phyloP scores from a whole-genome alignment of 257 asterid genomes.

The Plantago major region DNA sequence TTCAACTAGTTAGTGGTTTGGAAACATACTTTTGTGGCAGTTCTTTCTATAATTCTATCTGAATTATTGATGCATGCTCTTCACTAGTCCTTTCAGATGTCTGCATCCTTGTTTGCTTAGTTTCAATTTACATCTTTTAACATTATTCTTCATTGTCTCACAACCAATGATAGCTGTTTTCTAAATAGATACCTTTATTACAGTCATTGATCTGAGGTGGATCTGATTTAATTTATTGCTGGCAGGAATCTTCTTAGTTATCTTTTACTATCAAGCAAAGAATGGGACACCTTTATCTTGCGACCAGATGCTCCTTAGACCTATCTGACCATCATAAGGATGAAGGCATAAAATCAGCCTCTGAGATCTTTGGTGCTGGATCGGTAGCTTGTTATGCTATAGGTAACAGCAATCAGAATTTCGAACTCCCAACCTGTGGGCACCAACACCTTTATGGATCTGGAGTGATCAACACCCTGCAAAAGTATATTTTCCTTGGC shows the following conservation, averaged over 20 bases:
- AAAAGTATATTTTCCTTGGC: conserved; percentile 43
- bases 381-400: conserved; percentile 68
- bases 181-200: conserved; percentile 1
- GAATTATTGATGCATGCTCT: no score
- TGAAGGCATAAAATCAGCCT: conserved; percentile 47
- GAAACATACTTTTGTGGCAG: no score
- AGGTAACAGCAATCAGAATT: conserved; percentile 32
- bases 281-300: conserved; percentile 51
- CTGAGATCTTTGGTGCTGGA: conserved; percentile 78
- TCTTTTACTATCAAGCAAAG: conserved; percentile 71
- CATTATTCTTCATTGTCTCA: conserved; percentile 13
- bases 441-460: conserved; percentile 39
- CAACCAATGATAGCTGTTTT: background rate
- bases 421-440: conserved; percentile 40
- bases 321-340: conserved; percentile 40
- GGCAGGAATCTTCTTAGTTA: conserved; percentile 70
- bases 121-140: no score
- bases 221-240: conserved; percentile 29
- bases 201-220: conserved; percentile 17
- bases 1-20: no score
- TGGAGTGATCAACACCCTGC: conserved; percentile 50
- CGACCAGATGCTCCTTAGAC: conserved; percentile 67
- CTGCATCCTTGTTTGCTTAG: no score
- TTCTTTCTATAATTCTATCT: no score
- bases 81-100: no score